phyloP scores from a whole-genome alignment of 441 rosid species.

The Isatis lusitanica region DNA sequence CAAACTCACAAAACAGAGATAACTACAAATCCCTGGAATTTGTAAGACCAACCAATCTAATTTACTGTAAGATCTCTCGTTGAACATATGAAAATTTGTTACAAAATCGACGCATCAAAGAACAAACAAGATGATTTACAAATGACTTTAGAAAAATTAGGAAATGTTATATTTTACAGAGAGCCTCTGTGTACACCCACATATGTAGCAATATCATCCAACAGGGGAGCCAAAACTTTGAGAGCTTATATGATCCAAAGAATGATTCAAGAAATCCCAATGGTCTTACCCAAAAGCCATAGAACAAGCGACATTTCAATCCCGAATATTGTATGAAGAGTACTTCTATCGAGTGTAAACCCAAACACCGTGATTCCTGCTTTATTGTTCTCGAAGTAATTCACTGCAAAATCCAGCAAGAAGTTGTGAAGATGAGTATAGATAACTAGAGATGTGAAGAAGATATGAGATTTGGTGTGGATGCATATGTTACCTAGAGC shows the following conservation, averaged over 20 bases:
- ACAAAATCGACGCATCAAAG: constrained; percentile 17
- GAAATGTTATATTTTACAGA: constrained; percentile 17
- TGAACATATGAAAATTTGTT: constrained; percentile 8
- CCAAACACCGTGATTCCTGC: constrained; percentile 89
- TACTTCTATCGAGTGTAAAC: constrained; percentile 64
- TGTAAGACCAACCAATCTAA: constrained; percentile 18
- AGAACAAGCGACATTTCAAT: constrained; percentile 80
- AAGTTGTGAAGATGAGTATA: not conserved
- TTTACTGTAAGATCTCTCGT: constrained; percentile 25
- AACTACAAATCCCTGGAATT: not conserved
- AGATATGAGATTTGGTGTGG: not conserved
- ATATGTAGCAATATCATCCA: constrained; percentile 16
- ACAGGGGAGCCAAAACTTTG: constrained; percentile 29
- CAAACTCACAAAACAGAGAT: constrained; percentile 3
- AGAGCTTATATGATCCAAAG: constrained; percentile 7
- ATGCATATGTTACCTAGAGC: constrained; percentile 63
- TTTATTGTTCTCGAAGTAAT: constrained; percentile 80
- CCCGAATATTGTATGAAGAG: constrained; percentile 75
- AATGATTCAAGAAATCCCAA: constrained; percentile 54
- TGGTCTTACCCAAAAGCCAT: constrained; percentile 89
- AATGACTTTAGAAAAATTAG: constrained; percentile 4
- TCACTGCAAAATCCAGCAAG: constrained; percentile 46
- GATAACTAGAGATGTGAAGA: not conserved
- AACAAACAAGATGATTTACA: constrained; percentile 32
- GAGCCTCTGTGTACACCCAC: constrained; percentile 24